These are phyloP conservation scores for Paecilomyces sp. DNA, from an alignment of 2,329 filamentous ascomycete genomes.

Conservation along the genomic window DNA sequence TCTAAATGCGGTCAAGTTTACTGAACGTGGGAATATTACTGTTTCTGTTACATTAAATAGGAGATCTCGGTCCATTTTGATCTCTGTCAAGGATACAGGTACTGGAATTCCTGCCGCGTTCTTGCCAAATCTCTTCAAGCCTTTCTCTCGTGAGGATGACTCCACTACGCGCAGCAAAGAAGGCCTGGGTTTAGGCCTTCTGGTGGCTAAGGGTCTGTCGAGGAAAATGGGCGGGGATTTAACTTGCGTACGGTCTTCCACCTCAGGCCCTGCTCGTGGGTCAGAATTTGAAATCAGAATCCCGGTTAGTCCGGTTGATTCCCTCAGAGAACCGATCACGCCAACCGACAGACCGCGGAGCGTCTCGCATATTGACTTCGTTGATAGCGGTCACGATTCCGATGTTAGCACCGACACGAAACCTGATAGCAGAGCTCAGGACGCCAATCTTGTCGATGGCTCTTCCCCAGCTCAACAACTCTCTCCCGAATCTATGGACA, in stretches of 20 bases:
- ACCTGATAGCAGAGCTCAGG: not conserved
- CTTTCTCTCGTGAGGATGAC: constrained; percentile 62
- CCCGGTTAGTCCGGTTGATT: constrained; percentile 46
- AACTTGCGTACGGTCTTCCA: constrained; percentile 56
- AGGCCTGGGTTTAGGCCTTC: constrained; percentile 60
- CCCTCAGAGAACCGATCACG: constrained; percentile 41
- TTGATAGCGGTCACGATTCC: not conserved
- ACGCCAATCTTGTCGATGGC: not conserved
- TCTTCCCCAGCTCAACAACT: constrained; percentile 15
- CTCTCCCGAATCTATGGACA: constrained; percentile 21
- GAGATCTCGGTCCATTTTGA: constrained; percentile 49
- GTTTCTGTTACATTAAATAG: constrained; percentile 48
- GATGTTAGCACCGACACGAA: not conserved
- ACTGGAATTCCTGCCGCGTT: constrained; percentile 62
- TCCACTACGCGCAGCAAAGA: constrained; percentile 62
- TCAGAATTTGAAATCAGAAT: constrained; percentile 64
- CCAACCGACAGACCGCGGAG: constrained; percentile 38
- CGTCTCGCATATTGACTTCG: constrained; percentile 10
- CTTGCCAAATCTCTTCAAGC: constrained; percentile 59
- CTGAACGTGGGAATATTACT: constrained; percentile 55
- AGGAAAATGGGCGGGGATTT: constrained; percentile 63
- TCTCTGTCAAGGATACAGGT: constrained; percentile 60
- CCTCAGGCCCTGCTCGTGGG: constrained; percentile 53
- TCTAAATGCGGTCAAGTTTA: constrained; percentile 65
- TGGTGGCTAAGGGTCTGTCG: constrained; percentile 66